Conservation (phyloP, 805 yeast species). For the Candida xiaguanensis region DNA sequence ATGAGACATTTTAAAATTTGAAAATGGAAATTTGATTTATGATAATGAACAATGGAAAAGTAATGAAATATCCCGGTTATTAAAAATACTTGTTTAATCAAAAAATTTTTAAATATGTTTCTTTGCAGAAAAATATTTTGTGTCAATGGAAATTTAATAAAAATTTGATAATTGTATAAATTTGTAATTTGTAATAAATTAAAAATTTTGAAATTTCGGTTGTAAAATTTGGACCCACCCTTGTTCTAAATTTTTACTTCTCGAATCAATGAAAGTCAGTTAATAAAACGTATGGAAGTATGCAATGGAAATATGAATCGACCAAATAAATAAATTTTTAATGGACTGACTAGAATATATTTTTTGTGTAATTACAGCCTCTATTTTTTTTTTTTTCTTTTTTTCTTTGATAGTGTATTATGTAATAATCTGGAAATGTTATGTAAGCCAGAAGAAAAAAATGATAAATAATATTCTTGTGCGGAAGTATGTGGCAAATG, state of each 20-base stretch:
- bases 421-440: not conserved
- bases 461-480: not conserved
- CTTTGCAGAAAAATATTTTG: too few relatives aligned
- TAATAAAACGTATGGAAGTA: not conserved
- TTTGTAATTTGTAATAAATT: too few relatives aligned
- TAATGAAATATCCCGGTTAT: not conserved
- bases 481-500: not conserved
- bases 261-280: not conserved
- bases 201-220: too few relatives aligned
- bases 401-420: not conserved
- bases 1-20: not conserved
- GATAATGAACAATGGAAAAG: not conserved
- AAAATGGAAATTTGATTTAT: not conserved
- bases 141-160: too few relatives aligned
- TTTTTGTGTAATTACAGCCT: too few relatives aligned
- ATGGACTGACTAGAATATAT: too few relatives aligned
- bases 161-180: too few relatives aligned
- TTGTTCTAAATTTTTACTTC: too few relatives aligned
- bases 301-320: slow-evolving; percentile 1
- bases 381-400: not conserved
- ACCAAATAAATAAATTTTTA: too few relatives aligned
- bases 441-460: not conserved
- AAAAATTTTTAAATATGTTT: too few relatives aligned
- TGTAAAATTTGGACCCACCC: not conserved
- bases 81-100: too few relatives aligned